These are phyloP conservation scores for Metschnikowia continentalis DNA, from an alignment of 805 yeast genomes.

Conservation along the genomic window DNA sequence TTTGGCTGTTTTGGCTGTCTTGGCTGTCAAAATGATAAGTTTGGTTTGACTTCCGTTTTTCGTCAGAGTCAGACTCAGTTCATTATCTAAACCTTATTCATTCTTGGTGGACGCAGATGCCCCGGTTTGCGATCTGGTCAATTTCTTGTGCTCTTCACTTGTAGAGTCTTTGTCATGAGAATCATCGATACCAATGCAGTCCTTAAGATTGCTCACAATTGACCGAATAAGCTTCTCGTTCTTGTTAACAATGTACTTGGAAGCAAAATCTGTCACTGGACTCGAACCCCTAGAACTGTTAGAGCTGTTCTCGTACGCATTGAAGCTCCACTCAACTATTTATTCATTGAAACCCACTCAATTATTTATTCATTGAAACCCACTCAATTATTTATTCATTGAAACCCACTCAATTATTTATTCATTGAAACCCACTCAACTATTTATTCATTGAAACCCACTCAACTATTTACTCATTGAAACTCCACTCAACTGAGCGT, in stretches of 20 bases:
- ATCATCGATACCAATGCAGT: conserved; percentile 36
- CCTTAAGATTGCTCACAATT: conserved; percentile 38
- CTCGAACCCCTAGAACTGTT: conserved; percentile 34
- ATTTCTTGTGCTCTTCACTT: conserved; percentile 18
- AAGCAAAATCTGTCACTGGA: conserved; percentile 67
- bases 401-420: no score
- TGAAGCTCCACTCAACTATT: no score
- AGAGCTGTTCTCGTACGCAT: no score
- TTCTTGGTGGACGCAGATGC: neutral
- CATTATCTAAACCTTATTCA: neutral
- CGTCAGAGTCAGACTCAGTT: neutral
- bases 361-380: no score
- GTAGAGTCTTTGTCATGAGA: conserved; percentile 28
- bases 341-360: no score
- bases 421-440: no score
- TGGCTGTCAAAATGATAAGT: conserved; percentile 3
- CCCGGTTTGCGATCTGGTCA: conserved; percentile 1
- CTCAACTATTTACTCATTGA: no score
- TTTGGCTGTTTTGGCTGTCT: no score
- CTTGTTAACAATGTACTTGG: conserved; percentile 57
- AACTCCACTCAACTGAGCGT: no score
- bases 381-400: no score
- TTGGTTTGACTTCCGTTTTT: neutral
- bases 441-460: no score
- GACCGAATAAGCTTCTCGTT: conserved; percentile 28